Base-by-base conservation (phyloP, 2,329 filamentous ascomycete species). In the Alternaria sp. region DNA sequence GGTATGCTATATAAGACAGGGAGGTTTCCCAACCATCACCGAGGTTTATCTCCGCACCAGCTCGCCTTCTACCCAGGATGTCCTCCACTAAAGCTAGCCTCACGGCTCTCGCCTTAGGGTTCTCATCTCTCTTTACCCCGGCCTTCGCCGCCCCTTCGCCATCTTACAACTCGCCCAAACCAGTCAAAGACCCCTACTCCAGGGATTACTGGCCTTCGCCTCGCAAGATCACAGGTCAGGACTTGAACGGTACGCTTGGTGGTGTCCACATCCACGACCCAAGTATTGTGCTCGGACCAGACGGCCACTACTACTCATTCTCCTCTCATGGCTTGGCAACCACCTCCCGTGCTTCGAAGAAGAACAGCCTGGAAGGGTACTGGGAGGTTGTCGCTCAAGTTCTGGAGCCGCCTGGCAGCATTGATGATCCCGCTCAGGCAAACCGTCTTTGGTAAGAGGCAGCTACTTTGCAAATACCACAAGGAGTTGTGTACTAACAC, bases 221-320 rank as follows among this genome's bases (percentile, higher is more conserved):
- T 50, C 58, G 58, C 21, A 61, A 50, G 28, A 56, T 61, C 43
- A 61, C 58, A 2, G 58, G 58, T 18, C 10, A 61, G n/a, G 51
- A 61, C 28, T 50, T 61, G 28, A 56, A 61, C 18, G 58, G 58
- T 44, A 15, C 41, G 41, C 58, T 61, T 56, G 58, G 58, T 41
- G 58, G 58, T 49, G 58, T 61, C 26, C 58, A 61, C 44, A 61
- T 61, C 4, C 58, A 61, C 12, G 58, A 61, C 44, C 58, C 58
- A 9, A 61, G 58, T 61, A 21, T 61, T 37, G 58, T 56, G 51
- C 58, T 61, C 41, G 58, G 58, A 44, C 58, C 58, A 6, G 58
- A 61, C 43, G 58, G 51, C n/a, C 58, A 61, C n/a, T 61, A 61
- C 43, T 61, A 61, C 45, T 41, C 58, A 21, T 61, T 61, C 28